Evolutionary conservation across 1,284 basidiomycete genomes (phyloP), one percentile per base, ranked within the genome.

Genomic region (Tremellales sp.): DNA sequence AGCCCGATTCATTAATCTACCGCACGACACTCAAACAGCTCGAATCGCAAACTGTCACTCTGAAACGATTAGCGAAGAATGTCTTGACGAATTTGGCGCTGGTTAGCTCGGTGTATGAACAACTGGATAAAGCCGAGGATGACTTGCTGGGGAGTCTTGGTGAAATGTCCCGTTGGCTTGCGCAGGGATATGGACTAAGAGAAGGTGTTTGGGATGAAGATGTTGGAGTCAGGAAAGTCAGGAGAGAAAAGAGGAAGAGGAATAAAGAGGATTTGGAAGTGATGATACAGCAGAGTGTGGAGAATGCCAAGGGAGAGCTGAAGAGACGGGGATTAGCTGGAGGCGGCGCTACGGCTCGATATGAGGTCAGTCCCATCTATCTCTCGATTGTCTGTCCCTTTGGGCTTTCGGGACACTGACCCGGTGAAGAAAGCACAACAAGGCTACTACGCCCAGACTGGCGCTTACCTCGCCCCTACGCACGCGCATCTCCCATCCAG

Each of bases 41-140:
- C 6, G 72, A 73, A 36, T 58, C 66, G 40, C 68, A 66, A 5
- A 57, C 70, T 0, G 46, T 53, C 11, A 67, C 64, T 7, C 58
- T 75, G 27, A 71, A 69, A 52, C 60, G 65, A 8, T 52, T 69
- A 1, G 57, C 61, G 35, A 75, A 74, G 54, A 46, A 55, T 2
- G 65, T 71, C 13, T 48, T 70, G 5, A 44, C 55, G 13, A 44
- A 60, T 2, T 57, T 66, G n/a, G 46, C 56, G 5, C 49, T 61
- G 3, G 63, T 69, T 2, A 40, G 59, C 4, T 55, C 64, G 2
- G 46, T 72, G 12, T 58, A 69, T 5, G 62, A 69, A 29, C 67
- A 72, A 51, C 58, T 75, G 13, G 68, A 71, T 44, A 56, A 51
- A 19, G 70, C 68, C 10, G 73, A 75, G 51, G 65, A 71, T 27